Evolutionary conservation across 1,139 yeast genomes (phyloP), one percentile per base, ranked within the genome.

Genomic region (Candida anutae): DNA sequence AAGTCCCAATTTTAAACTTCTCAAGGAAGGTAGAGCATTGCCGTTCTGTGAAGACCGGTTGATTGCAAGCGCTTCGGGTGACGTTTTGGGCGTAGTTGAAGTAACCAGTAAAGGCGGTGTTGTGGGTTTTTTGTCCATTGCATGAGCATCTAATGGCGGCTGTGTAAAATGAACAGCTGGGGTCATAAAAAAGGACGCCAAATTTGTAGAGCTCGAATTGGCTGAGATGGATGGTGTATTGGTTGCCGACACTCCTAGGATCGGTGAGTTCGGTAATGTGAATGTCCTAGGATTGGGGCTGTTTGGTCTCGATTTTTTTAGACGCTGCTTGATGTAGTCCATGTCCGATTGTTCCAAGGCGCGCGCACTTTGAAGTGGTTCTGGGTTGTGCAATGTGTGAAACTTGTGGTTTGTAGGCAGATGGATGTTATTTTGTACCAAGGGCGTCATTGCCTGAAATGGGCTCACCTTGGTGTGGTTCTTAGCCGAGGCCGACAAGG

Each of bases 221-320:
- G 70, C 68, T 3, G 69, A 62, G 23, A 64, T 48, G 18, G 62
- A 50, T 0, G 72, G 72, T 5, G 72, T 65, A 22, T 55, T 62
- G 16, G 53, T 50, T n/a, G 60, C 45, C 12, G 67, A 58, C 16
- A 62, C 45, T 0, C 69, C 70, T 32, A 62, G 37, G 3, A 73
- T 61, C 4, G 85, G 84, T 0, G 83, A 78, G 23, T 78, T 72
- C 12, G 80, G 74, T 18, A 65, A 43, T 1, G 76, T 69, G 27
- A 85, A 88, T 4, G 40, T 33, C 17, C 36, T 30, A 8, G 37
- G 41, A 23, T 39, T 39, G 4, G 55, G 55, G n/a, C 88, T 77
- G 48, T 74, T 80, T 22, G 94, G 94, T 38, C 93, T 60, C 26
- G 90, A 77, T 43, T 70, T 74, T 46, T 80, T 79, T 28, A 74